A percentile compares a stretch with the other conserved stretches of the same genome.
These are phyloP conservation scores for Kurtzmaniella quercitrusa DNA, from an alignment of 1,139 yeast species.

Conservation along the genomic window DNA sequence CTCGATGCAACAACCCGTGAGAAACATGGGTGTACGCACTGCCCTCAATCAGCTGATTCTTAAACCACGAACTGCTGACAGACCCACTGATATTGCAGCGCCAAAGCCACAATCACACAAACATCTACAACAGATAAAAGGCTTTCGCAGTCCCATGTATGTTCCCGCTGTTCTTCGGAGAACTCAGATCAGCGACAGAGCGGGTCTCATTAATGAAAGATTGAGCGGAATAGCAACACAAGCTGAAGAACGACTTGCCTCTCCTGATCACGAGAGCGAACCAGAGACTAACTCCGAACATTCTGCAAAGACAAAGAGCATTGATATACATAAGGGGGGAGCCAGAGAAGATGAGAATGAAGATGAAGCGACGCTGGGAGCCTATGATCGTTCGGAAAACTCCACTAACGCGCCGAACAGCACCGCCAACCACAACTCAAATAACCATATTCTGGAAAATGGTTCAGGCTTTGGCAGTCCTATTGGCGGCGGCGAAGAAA, in stretches of 20 bases:
- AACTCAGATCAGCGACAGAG: conserved; percentile 13
- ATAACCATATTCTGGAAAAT: not conserved
- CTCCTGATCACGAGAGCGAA: not conserved
- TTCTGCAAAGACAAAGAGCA: not conserved
- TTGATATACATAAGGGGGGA: conserved; percentile 6
- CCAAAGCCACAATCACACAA: conserved; percentile 12
- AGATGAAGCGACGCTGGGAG: not conserved
- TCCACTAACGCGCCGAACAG: no score
- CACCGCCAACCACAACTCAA: not conserved
- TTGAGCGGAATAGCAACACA: not conserved
- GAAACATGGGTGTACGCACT: conserved; percentile 19
- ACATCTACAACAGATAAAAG: conserved; percentile 55
- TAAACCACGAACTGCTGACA: conserved; percentile 6
- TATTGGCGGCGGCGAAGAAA: not conserved
- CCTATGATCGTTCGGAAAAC: not conserved
- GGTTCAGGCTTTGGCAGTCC: not conserved
- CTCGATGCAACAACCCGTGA: conserved; percentile 6
- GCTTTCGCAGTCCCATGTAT: conserved; percentile 80
- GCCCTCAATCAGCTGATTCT: conserved; percentile 7
- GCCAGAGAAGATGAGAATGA: conserved; percentile 4
- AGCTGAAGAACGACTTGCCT: not conserved
- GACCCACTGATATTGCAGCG: conserved; percentile 10
- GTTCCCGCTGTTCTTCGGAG: conserved; percentile 85
- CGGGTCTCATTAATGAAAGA: conserved; percentile 5
- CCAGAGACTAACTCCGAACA: not conserved